A percentile compares a stretch with the other conserved stretches of the same genome.
These are phyloP conservation scores for Corinectria fuckeliana DNA, from an alignment of 2,329 filamentous ascomycete species.

Conservation along the genomic window DNA sequence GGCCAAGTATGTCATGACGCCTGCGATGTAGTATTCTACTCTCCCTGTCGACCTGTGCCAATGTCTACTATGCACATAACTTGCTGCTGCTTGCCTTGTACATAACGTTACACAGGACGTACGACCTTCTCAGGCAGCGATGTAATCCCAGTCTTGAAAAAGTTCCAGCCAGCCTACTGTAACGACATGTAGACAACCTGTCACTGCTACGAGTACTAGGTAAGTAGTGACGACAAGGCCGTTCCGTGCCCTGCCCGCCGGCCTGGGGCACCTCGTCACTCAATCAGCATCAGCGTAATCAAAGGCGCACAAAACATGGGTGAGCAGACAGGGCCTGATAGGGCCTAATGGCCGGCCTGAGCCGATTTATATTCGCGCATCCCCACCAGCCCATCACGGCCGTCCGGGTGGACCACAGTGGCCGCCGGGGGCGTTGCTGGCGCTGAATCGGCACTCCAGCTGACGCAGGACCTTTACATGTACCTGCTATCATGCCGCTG, in stretches of 20 bases:
- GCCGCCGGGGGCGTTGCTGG: not conserved
- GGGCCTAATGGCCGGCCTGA: slow-evolving; percentile 23
- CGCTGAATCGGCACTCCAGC: slow-evolving; percentile 6
- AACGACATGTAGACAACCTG: not conserved
- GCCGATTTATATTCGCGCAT: slow-evolving; percentile 47
- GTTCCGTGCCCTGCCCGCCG: slow-evolving; percentile 11
- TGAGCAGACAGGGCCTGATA: slow-evolving; percentile 16
- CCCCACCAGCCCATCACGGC: slow-evolving; percentile 39
- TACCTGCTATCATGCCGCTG: slow-evolving; percentile 10
- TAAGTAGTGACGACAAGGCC: not conserved
- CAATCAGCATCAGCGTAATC: slow-evolving; percentile 27
- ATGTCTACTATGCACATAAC: no score
- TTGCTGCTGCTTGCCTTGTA: slow-evolving; percentile 1
- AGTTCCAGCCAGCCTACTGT: no score
- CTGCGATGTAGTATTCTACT: slow-evolving; percentile 4
- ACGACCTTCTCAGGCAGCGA: slow-evolving; percentile 3
- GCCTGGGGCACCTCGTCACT: slow-evolving; percentile 13
- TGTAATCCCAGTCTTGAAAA: no score
- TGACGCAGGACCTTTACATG: not conserved
- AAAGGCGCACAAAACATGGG: slow-evolving; percentile 19
- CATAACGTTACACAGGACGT: not conserved
- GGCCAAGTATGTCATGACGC: slow-evolving; percentile 2
- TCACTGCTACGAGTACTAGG: not conserved
- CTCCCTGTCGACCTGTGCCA: not conserved
- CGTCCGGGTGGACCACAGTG: slow-evolving; percentile 21